Conservation (phyloP, 1,139 yeast species). For the Nadsonia commutata region DNA sequence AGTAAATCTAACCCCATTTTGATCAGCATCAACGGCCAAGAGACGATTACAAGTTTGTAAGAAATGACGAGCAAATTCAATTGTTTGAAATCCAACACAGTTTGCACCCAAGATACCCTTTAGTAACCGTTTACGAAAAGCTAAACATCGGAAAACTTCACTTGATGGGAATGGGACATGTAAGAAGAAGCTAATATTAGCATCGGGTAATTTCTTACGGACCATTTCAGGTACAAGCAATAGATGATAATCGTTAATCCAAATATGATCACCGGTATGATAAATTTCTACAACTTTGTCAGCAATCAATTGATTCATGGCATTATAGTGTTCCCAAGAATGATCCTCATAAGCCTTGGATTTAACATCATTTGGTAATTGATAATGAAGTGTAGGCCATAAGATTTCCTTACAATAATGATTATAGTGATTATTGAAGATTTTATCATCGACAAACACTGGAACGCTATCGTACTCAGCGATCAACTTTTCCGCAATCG, state of each 20-base stretch:
- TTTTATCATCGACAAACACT: conserved; percentile 59
- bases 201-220: conserved; percentile 59
- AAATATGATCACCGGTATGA: conserved; percentile 54
- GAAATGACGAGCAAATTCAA: conserved; percentile 88
- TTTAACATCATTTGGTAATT: conserved; percentile 89
- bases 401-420: conserved; percentile 84
- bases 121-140: conserved; percentile 64
- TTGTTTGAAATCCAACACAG: conserved; percentile 76
- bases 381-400: conserved; percentile 96
- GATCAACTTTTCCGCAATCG: conserved; percentile 17
- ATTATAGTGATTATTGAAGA: conserved; percentile 79
- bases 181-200: conserved; percentile 79
- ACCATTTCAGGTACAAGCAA: conserved; percentile 78
- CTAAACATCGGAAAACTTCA: conserved; percentile 88
- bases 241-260: conserved; percentile 93
- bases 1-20: conserved; percentile 55
- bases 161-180: conserved; percentile 94
- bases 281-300: conserved; percentile 55
- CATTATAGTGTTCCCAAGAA: conserved; percentile 76
- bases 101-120: conserved; percentile 85
- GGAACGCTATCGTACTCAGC: conserved; percentile 44
- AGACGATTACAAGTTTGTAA: conserved; percentile 79
- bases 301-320: conserved; percentile 67
- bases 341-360: conserved; percentile 92
- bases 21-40: conserved; percentile 66